These are phyloP conservation scores for Kwoniella shivajii DNA, from an alignment of 1,284 basidiomycete genomes.

Conservation along the genomic window DNA sequence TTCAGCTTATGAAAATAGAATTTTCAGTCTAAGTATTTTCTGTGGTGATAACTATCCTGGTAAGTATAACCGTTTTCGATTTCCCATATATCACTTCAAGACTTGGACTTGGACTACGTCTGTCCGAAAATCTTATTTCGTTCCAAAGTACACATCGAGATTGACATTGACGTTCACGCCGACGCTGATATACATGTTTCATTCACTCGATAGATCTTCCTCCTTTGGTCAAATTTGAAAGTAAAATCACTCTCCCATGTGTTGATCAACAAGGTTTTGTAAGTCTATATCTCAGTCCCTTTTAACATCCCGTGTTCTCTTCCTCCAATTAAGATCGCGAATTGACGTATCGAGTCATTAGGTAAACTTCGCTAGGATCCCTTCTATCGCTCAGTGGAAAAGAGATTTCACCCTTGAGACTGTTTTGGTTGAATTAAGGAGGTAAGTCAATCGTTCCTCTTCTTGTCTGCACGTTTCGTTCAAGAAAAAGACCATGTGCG, in stretches of 20 bases:
- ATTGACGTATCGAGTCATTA: too few relatives aligned
- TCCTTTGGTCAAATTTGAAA: slow-evolving; percentile 66
- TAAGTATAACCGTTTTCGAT: slow-evolving; percentile 7
- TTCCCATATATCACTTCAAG: not conserved
- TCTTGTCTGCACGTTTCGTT: too few relatives aligned
- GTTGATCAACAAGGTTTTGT: slow-evolving; percentile 72
- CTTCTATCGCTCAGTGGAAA: slow-evolving; percentile 72
- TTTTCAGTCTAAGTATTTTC: slow-evolving; percentile 91
- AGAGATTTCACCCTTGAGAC: slow-evolving; percentile 78
- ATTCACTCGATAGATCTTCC: slow-evolving; percentile 37
- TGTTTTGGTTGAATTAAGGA: slow-evolving; percentile 84
- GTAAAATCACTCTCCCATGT: slow-evolving; percentile 93
- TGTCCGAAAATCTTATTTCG: too few relatives aligned
- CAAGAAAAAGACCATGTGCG: too few relatives aligned
- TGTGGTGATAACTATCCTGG: slow-evolving; percentile 86
- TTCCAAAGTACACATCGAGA: too few relatives aligned
- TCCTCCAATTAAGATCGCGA: too few relatives aligned
- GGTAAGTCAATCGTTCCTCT: too few relatives aligned
- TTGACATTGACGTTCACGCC: too few relatives aligned
- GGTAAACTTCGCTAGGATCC: slow-evolving; percentile 72
- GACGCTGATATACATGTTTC: too few relatives aligned
- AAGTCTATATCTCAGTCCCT: slow-evolving; percentile 21
- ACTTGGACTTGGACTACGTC: too few relatives aligned
- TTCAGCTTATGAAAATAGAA: slow-evolving; percentile 96
- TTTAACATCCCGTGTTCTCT: too few relatives aligned